Evolutionary conservation across 75 land plant genomes (phyloP).

Genomic region (Selaginella tamariscina): DNA sequence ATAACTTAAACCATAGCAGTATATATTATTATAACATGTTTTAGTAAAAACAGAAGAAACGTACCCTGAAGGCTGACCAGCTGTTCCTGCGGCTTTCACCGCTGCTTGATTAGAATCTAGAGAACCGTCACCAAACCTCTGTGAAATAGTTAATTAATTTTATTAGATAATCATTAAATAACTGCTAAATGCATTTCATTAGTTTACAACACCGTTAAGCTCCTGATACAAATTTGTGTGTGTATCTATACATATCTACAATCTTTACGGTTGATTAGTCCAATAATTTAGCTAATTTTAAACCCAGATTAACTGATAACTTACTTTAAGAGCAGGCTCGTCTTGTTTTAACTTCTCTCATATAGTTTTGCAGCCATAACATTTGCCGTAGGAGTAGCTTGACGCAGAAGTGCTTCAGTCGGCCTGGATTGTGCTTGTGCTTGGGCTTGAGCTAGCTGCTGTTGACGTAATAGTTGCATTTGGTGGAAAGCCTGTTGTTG

Average conservation of each 20-base stretch:
- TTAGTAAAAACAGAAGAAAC: not conserved
- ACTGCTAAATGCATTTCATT: no score
- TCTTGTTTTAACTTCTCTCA: not conserved
- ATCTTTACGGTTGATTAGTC: no score
- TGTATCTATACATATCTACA: no score
- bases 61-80: not conserved
- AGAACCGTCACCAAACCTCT: not conserved
- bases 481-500: conserved; percentile 17
- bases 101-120: not conserved
- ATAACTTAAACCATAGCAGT: no score
- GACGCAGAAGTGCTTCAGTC: conserved; percentile 4
- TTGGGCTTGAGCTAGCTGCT: conserved; percentile 9
- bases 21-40: not conserved
- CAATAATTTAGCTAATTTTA: no score
- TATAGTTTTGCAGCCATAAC: not conserved
- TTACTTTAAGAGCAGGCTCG: not conserved
- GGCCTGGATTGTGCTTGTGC: not conserved
- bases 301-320: not conserved
- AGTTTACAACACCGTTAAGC: no score
- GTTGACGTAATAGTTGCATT: not conserved
- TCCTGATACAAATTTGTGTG: no score
- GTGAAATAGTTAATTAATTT: not conserved
- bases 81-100: no score
- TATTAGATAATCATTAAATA: no score
- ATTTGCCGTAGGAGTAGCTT: conserved; percentile 3